These are phyloP conservation scores for Dittrichia graveolens DNA, from an alignment of 129 eudicot species.

Conservation along the genomic window DNA sequence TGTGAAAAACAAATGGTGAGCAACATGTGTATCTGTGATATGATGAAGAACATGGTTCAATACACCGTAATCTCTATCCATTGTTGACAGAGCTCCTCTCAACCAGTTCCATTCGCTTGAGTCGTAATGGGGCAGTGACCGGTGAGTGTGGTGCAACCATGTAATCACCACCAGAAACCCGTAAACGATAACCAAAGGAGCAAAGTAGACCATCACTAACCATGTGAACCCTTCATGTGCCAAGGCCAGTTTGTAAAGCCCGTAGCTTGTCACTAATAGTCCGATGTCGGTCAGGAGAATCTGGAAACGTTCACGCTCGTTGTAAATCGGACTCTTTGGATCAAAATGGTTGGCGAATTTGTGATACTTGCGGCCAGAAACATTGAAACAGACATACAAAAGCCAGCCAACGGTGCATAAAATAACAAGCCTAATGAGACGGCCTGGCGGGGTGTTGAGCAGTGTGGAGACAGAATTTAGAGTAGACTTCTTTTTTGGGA, in stretches of 20 bases:
- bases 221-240: not conserved
- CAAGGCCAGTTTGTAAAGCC: not conserved
- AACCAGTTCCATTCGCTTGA: constrained; percentile 18
- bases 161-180: constrained; percentile 12
- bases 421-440: not conserved
- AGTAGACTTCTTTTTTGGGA: not conserved
- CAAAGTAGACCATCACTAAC: constrained; percentile 10
- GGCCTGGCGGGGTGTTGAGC: constrained; percentile 9
- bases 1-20: constrained; percentile 1
- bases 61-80: constrained; percentile 1
- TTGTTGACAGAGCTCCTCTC: not conserved
- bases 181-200: constrained; percentile 4
- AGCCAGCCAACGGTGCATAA: constrained; percentile 5
- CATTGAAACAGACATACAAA: not conserved
- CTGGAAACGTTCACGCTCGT: constrained; percentile 2
- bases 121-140: not conserved
- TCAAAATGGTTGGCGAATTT: constrained; percentile 6
- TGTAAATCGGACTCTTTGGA: not conserved
- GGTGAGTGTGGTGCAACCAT: constrained; percentile 10
- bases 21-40: not conserved
- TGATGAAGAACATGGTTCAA: constrained; percentile 3
- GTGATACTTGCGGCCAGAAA: not conserved
- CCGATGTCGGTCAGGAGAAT: constrained; percentile 1
- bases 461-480: not conserved
- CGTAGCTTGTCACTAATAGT: not conserved